Conservation (phyloP, 1,284 basidiomycete genomes). For the Cryptococcus sp. region DNA sequence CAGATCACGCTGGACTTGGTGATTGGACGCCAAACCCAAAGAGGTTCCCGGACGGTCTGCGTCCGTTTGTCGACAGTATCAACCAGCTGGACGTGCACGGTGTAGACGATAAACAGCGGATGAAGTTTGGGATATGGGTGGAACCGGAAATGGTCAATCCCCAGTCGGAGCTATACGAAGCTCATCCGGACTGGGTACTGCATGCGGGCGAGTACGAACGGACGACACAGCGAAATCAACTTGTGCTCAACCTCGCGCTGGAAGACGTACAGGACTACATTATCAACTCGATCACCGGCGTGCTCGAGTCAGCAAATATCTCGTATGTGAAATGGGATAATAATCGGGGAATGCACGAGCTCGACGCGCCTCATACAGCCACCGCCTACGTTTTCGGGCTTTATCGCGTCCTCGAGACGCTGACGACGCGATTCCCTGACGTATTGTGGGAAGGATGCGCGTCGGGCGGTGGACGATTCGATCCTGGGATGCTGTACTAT, state of each 20-base stretch:
- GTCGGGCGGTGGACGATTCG: conserved; percentile 40
- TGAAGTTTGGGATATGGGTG: conserved; percentile 43
- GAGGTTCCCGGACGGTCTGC: conserved; percentile 35
- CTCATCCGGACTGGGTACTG: conserved; percentile 41
- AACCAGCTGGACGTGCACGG: too few relatives aligned
- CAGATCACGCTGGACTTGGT: conserved; percentile 33
- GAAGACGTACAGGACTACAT: conserved; percentile 38
- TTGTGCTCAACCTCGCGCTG: conserved; percentile 36
- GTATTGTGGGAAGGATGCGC: conserved; percentile 44
- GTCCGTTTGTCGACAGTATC: conserved; percentile 23
- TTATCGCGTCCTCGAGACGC: conserved; percentile 32
- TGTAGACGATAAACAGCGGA: conserved; percentile 2
- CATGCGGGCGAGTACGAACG: conserved; percentile 19
- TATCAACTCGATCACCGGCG: conserved; percentile 20
- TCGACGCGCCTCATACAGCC: conserved; percentile 24
- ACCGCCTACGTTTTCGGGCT: conserved; percentile 41
- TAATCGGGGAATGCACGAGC: conserved; percentile 43
- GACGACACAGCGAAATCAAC: conserved; percentile 35
- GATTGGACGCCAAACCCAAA: conserved; percentile 37
- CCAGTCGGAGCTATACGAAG: conserved; percentile 32
- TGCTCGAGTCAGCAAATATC: conserved; percentile 31
- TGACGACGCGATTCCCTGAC: conserved; percentile 33
- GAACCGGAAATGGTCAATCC: conserved; percentile 48
- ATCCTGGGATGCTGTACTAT: conserved; percentile 37
- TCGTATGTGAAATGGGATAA: conserved; percentile 46